Base-by-base conservation (phyloP, 352 stramenopile genomes). In the Phytophthora meadii region DNA sequence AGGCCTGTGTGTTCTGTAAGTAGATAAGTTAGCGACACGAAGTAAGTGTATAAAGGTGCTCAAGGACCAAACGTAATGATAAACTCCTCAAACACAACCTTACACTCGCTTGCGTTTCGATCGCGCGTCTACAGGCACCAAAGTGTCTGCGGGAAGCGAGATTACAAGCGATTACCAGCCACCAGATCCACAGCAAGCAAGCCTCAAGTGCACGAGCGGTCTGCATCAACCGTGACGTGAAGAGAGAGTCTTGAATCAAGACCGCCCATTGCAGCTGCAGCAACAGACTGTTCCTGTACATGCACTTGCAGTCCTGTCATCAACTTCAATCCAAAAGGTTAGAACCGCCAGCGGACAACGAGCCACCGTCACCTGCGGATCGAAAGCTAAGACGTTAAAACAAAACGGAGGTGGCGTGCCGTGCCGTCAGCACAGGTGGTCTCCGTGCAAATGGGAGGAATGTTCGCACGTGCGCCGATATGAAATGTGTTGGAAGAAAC, bases 11-110 rank as follows among this genome's bases (percentile, higher is more conserved):
- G 47, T 61, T 54, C 52, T 40, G 66, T 70, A 61, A 45, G 51
- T 61, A 72, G 59, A 56, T 55, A 59, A 68, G 57, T 70, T 62
- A 68, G 57, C 51, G 46, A 75, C 55, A 58, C 58, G 40, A 72
- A 64, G 51, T 65, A 69, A 36, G 30, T 36, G 65, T 70, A 41
- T 56, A 60, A 39, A 19, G 32, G 30, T 36, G 30, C 30, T 36
- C 22, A 53, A 55, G 40, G 25, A 56, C 56, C 22, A 61, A 40
- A 25, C 22, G 58, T 62, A 64, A 72, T 60, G 64, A 60, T 51
- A 68, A 58, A 41, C 32, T 6, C 41, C 41, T 14, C 42, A 28
- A 42, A 54, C 42, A 53, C n/a, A 50, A 50, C n/a, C 14, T 36
- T 34, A 9, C 28, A 34, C 5, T 37, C n/a, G 4, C 47, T 65